Evolutionary conservation across 2,329 filamentous ascomycete species (phyloP).

Genomic region (Blastomyces emzantsi): DNA sequence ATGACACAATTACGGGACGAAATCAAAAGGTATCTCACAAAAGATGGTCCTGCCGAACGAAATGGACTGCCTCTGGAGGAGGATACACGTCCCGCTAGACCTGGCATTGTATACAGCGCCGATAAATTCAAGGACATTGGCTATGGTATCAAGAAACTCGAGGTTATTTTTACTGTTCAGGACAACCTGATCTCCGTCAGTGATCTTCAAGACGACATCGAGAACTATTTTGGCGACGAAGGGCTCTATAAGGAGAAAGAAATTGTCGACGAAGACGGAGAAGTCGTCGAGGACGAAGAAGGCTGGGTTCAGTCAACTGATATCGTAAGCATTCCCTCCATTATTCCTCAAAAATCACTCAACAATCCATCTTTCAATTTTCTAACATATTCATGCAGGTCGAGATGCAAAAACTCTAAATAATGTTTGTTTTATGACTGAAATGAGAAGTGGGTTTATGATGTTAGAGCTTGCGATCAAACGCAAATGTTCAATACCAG

Average conservation of each 20-base stretch:
- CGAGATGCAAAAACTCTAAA: slow-evolving; percentile 89
- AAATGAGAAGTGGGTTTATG: neutral
- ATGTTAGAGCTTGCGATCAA: neutral
- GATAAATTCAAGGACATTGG: slow-evolving; percentile 84
- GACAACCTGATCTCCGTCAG: slow-evolving; percentile 88
- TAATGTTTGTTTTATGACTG: slow-evolving; percentile 10
- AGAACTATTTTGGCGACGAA: slow-evolving; percentile 49
- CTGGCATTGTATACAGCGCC: slow-evolving; percentile 92
- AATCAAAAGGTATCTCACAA: slow-evolving; percentile 57
- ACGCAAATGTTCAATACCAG: neutral
- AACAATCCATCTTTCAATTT: slow-evolving; percentile 6
- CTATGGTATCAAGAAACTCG: slow-evolving; percentile 98
- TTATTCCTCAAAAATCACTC: neutral
- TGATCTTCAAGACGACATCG: slow-evolving; percentile 81
- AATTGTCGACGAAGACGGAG: neutral
- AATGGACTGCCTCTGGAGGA: neutral
- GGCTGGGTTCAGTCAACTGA: slow-evolving; percentile 96
- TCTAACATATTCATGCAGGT: slow-evolving; percentile 31
- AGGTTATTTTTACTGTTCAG: slow-evolving; percentile 96
- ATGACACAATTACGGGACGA: slow-evolving; percentile 56
- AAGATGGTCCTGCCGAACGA: neutral
- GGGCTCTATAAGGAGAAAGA: neutral
- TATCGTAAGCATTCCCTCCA: slow-evolving; percentile 46
- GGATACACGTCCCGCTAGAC: slow-evolving; percentile 52
- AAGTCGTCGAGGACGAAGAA: slow-evolving; percentile 33